A percentile compares a stretch with the other conserved stretches of the same genome.
Evolutionary conservation across 768 basidiomycete species (phyloP).

Genomic region (Crepidotus variabilis): DNA sequence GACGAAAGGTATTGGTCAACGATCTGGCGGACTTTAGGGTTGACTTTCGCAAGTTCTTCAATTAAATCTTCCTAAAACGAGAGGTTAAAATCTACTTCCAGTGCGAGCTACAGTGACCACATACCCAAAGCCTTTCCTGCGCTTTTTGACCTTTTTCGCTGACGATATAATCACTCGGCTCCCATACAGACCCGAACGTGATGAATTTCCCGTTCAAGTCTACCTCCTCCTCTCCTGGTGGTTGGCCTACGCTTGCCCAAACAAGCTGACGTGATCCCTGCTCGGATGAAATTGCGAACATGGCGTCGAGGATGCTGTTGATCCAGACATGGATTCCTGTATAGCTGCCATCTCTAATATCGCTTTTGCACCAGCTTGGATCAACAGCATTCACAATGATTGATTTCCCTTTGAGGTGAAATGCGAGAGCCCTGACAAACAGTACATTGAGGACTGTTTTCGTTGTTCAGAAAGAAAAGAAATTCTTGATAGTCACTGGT

Average conservation of each 20-base stretch:
- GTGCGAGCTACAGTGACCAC: not conserved
- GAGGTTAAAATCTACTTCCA: not conserved
- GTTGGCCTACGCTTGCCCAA: constrained; percentile 26
- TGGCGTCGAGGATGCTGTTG: constrained; percentile 24
- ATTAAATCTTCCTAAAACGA: constrained; percentile 13
- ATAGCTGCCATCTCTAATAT: constrained; percentile 21
- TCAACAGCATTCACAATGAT: constrained; percentile 35
- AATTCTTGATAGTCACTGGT: not conserved
- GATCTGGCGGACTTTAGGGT: constrained; percentile 11
- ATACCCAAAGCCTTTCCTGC: constrained; percentile 28
- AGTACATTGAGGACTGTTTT: constrained; percentile 36
- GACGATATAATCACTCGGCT: constrained; percentile 26
- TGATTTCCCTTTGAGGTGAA: constrained; percentile 22
- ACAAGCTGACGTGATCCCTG: constrained; percentile 32
- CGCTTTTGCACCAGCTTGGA: constrained; percentile 41
- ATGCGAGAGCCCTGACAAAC: constrained; percentile 34
- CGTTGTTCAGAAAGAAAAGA: not conserved
- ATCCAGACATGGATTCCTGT: constrained; percentile 12
- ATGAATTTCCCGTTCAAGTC: constrained; percentile 27
- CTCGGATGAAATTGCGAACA: constrained; percentile 35
- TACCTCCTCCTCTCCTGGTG: constrained; percentile 10
- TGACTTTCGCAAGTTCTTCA: constrained; percentile 11
- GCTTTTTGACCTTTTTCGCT: constrained; percentile 20
- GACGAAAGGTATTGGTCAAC: constrained; percentile 15
- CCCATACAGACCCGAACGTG: constrained; percentile 17